phyloP scores from a whole-genome alignment of 768 basidiomycete genomes.

The Neoboletus magnificus region DNA sequence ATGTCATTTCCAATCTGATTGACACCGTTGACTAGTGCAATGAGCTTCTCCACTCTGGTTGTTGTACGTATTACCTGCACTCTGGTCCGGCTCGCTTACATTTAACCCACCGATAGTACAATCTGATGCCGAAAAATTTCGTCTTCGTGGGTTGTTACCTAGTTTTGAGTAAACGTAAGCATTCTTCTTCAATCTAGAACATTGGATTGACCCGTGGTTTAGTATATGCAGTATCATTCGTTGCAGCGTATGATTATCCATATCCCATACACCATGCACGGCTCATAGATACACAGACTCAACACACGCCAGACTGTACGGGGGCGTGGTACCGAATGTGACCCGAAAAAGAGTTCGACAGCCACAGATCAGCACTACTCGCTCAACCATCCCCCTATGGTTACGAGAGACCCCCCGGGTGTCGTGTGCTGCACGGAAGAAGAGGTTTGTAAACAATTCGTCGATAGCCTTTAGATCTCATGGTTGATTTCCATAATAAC shows the following conservation, averaged over 20 bases:
- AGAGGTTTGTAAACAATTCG: conserved; percentile 12
- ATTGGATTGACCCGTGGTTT: neutral
- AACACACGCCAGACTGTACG: conserved; percentile 57
- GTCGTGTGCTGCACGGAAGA: neutral
- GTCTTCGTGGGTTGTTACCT: conserved; percentile 63
- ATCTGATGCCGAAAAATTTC: conserved; percentile 51
- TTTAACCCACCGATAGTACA: conserved; percentile 42
- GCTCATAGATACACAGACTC: conserved; percentile 38
- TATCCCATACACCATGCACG: neutral
- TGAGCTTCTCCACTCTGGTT: conserved; percentile 48
- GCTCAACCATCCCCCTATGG: neutral
- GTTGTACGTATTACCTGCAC: conserved; percentile 39
- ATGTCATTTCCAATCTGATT: neutral
- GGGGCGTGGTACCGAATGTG: conserved; percentile 54
- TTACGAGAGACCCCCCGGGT: neutral
- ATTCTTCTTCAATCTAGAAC: neutral
- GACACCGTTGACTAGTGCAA: conserved; percentile 16
- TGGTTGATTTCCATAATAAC: neutral
- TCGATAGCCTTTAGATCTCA: neutral
- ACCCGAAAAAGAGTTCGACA: conserved; percentile 23
- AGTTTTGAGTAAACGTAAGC: conserved; percentile 58
- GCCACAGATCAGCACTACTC: conserved; percentile 7
- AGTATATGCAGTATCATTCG: conserved; percentile 67
- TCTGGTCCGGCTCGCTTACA: neutral
- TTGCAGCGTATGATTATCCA: conserved; percentile 52